A percentile compares a stretch with the other conserved stretches of the same genome.
Conservation (phyloP, 176 grass and related monocot genomes). For the Oryza australiensis region DNA sequence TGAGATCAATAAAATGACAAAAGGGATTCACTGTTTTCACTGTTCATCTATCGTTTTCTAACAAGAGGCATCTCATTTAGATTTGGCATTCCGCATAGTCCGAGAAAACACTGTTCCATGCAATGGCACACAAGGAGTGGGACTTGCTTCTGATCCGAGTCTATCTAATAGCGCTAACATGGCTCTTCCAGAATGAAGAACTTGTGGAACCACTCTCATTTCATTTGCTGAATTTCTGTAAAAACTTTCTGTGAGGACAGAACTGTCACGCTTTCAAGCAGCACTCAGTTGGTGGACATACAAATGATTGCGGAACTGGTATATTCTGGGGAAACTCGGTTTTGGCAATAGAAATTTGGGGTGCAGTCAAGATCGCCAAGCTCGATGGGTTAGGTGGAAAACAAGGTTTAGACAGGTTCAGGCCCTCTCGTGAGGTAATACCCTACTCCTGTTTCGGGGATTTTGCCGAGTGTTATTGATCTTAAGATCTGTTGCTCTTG, state of each 20-base stretch:
- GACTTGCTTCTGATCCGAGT: slow-evolving; percentile 64
- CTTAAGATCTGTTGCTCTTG: too few species aligned
- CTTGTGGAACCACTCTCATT: slow-evolving; percentile 55
- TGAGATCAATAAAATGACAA: too few species aligned
- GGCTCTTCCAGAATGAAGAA: slow-evolving; percentile 81
- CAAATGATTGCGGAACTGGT: slow-evolving; percentile 67
- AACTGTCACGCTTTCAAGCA: slow-evolving; percentile 42
- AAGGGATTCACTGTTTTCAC: too few species aligned
- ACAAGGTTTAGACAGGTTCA: too few species aligned
- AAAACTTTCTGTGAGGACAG: slow-evolving; percentile 56
- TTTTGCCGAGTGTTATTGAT: too few species aligned
- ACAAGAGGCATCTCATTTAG: slow-evolving; percentile 64
- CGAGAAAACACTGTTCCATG: slow-evolving; percentile 73
- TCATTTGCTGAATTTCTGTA: slow-evolving; percentile 77
- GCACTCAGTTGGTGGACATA: slow-evolving; percentile 56
- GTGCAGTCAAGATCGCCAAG: too few species aligned
- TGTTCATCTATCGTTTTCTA: too few species aligned
- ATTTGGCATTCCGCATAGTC: slow-evolving; percentile 50
- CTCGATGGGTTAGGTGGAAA: too few species aligned
- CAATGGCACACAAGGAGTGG: slow-evolving; percentile 62
- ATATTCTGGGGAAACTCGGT: slow-evolving; percentile 68
- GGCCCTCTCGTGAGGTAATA: too few species aligned
- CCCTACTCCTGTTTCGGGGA: too few species aligned
- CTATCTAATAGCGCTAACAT: slow-evolving; percentile 71
- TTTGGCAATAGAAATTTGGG: too few species aligned